Evolutionary conservation across 306 rosid species (phyloP).

Genomic region (Ceratonia siliqua): DNA sequence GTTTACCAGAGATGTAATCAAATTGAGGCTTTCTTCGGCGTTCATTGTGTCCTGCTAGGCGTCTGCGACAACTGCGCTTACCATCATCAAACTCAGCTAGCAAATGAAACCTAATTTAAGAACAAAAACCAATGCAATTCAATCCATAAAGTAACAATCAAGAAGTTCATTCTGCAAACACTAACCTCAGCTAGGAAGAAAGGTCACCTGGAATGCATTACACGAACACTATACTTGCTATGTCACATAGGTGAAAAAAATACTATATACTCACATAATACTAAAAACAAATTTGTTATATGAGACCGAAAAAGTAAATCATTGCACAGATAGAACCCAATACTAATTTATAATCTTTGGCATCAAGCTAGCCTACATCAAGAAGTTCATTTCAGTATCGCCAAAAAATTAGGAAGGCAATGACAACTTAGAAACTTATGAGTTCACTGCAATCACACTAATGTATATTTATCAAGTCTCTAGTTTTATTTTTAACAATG

Average conservation of each 20-base stretch:
- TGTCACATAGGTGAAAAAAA: not conserved
- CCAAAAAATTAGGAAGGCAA: not conserved
- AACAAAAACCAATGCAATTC: conserved; percentile 14
- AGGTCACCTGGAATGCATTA: conserved; percentile 13
- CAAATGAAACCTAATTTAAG: conserved; percentile 66
- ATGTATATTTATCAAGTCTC: not conserved
- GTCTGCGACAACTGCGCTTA: conserved; percentile 90
- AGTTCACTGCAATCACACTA: not conserved
- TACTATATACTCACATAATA: no score
- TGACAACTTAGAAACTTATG: not conserved
- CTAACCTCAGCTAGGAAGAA: conserved; percentile 23
- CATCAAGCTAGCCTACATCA: not conserved
- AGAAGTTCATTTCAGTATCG: not conserved
- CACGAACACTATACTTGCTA: not conserved
- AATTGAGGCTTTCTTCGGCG: conserved; percentile 77
- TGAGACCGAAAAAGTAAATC: conserved; percentile 1
- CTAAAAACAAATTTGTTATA: not conserved
- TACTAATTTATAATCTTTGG: not conserved
- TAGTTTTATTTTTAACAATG: not conserved
- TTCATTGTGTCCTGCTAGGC: conserved; percentile 84
- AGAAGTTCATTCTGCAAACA: conserved; percentile 1
- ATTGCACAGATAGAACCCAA: not conserved
- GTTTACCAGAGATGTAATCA: conserved; percentile 54
- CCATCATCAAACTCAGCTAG: conserved; percentile 75
- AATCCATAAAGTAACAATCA: conserved; percentile 16